Percentiles rank a stretch among this genome's conserved stretches.
Conservation (phyloP, 306 rosid species). For the Prunus padus region DNA sequence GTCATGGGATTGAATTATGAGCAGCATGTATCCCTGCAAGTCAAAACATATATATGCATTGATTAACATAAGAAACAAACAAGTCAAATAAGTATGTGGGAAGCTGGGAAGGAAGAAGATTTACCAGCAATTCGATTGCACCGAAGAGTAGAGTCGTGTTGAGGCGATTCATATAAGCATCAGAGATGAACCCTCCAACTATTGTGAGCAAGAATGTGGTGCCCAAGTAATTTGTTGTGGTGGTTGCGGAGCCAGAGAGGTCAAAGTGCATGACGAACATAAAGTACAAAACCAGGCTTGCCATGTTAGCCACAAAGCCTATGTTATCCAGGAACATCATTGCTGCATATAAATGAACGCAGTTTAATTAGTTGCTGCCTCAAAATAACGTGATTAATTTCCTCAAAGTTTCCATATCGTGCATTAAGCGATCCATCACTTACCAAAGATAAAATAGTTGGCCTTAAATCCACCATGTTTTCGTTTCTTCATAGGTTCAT, state of each 20-base stretch:
- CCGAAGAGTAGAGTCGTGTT: conserved; percentile 56
- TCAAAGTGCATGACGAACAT: conserved; percentile 35
- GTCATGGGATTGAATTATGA: conserved; percentile 46
- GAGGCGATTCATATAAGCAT: conserved; percentile 51
- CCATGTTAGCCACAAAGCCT: conserved; percentile 66
- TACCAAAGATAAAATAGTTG: conserved; percentile 22
- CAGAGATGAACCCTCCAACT: conserved; percentile 63
- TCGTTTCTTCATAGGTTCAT: conserved; percentile 5
- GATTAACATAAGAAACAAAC: too few relatives aligned
- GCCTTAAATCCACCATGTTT: conserved; percentile 18
- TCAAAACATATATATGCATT: not conserved
- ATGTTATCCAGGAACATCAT: conserved; percentile 42
- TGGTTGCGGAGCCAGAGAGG: conserved; percentile 41
- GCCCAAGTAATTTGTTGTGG: conserved; percentile 57
- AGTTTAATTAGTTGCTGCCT: not conserved
- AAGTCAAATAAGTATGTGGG: not conserved
- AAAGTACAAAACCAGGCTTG: conserved; percentile 53
- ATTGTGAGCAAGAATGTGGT: conserved; percentile 45
- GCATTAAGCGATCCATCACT: not conserved
- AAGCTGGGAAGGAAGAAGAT: not conserved
- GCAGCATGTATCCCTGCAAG: conserved; percentile 45
- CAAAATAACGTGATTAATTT: not conserved
- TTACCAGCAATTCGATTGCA: conserved; percentile 43
- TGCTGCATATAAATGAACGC: conserved; percentile 5
- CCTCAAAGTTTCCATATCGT: not conserved